phyloP scores from a whole-genome alignment of 768 basidiomycete species.

The Artomyces pyxidatus region DNA sequence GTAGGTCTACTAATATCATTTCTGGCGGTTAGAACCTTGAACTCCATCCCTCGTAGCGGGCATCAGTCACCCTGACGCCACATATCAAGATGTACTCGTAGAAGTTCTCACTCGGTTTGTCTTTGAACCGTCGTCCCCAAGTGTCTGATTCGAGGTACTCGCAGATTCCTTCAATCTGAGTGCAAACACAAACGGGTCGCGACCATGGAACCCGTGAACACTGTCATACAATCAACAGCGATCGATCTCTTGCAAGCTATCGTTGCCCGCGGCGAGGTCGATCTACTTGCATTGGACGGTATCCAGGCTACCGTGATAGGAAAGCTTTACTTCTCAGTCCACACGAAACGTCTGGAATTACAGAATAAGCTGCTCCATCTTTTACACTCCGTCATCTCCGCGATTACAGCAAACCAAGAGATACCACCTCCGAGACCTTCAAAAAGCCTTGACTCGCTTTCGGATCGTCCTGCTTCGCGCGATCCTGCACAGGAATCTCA shows the following conservation, averaged over 20 bases:
- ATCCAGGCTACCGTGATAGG: slow-evolving; percentile 66
- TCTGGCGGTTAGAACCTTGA: slow-evolving; percentile 2
- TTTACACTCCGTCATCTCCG: slow-evolving; percentile 77
- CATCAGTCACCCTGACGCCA: slow-evolving; percentile 40
- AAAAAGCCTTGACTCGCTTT: slow-evolving; percentile 5
- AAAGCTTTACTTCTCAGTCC: slow-evolving; percentile 70
- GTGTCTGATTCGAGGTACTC: neutral
- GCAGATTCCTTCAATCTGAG: slow-evolving; percentile 73
- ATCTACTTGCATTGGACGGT: slow-evolving; percentile 45
- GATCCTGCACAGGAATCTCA: slow-evolving; percentile 27
- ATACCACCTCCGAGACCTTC: slow-evolving; percentile 1
- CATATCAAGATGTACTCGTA: slow-evolving; percentile 71
- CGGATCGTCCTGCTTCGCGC: slow-evolving; percentile 7
- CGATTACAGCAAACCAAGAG: slow-evolving; percentile 37
- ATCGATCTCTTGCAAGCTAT: slow-evolving; percentile 81
- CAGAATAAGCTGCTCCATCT: slow-evolving; percentile 93
- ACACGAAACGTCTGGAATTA: slow-evolving; percentile 63
- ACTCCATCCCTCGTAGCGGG: slow-evolving; percentile 5
- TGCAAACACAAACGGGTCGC: slow-evolving; percentile 40
- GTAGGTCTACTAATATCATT: slow-evolving; percentile 31
- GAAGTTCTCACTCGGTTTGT: slow-evolving; percentile 66
- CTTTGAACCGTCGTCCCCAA: neutral
- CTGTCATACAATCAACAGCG: slow-evolving; percentile 60
- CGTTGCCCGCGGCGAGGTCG: slow-evolving; percentile 74
- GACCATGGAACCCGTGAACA: slow-evolving; percentile 56